Evolutionary conservation across 306 rosid species (phyloP), one percentile per base, ranked within the genome.

Genomic region (Trichosanthes cucumerina): DNA sequence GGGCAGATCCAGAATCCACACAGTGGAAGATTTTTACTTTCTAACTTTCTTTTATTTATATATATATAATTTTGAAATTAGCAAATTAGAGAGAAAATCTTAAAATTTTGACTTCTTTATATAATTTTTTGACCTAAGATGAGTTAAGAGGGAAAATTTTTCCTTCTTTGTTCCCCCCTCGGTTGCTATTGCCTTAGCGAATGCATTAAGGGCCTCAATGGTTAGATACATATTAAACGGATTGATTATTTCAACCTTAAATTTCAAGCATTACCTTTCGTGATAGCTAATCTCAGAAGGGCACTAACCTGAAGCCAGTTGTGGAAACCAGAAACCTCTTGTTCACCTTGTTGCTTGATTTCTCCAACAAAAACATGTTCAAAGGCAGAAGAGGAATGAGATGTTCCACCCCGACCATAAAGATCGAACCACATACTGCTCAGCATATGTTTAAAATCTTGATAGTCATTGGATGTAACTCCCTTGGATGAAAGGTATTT

Each of bases 351-450:
- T 79, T 85, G 86, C 86, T 92, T 95, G 78, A 92, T 87, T 89
- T 94, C 98, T 79, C 98, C 98, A 76, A 94, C 96, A 84, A 94
- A 90, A 75, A 94, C 98, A 80, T 94, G 98, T 66, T 95, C 98
- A 77, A 95, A 95, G 82, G 98, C 95, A 62, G 98, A 95, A 72
- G 98, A 95, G 78, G 91, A 95, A 77, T 88, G 89, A 70, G 90
- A 91, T 24, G 97, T 83, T 58, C 97, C 97, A 47, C 96, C 86
- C n/a, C 98, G 95, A 73, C 88, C 86, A 80, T 92, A 95, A 82
- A 95, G 97, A 43, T 95, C 96, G 73, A 95, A 95, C 97, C 98
- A 95, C 77, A 92, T 82, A 81, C 80, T 76, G 57, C 81, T 83
- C 87, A 94, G 23, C 82, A 49, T 70, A 85, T 85, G 70, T 83